Base-by-base conservation (phyloP, 2,329 filamentous ascomycete species). In the Colletotrichum aenigma region DNA sequence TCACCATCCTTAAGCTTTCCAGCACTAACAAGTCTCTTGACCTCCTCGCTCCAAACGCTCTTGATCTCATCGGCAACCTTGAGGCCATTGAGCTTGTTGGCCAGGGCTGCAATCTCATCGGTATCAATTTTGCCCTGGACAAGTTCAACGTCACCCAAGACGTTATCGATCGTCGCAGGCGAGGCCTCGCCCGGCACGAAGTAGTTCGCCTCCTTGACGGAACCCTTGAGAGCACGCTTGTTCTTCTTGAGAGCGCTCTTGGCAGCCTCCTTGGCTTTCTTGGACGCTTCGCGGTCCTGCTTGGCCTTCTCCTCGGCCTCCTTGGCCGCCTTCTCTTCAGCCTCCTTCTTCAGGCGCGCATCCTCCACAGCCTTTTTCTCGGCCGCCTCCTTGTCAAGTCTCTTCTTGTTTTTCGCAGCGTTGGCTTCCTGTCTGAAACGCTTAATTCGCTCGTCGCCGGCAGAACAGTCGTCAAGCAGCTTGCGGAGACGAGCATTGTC, bases 231-330 rank as follows among this genome's bases (percentile, higher is more conserved):
- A 64, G 98, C 94, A 89, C 97, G 95, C 92, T 98, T 98, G 92
- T 99, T 99, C 94, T 99, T 99, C 94, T 99, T 99, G 82, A 97
- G 94, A 16, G 97, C 97, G 83, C 96, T 98, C 93, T 99, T 99
- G 74, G 97, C 97, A 3, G 96, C 96, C 87, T 99, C 97, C 90
- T 98, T 99, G 76, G 94, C 94, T 91, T 99, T 99, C 92, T 98
- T 99, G 82, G 88, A 88, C 78, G 94, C 91, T 80, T 96, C 96
- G 80, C 94, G 94, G 74, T 95, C 93, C 7, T 90, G 91, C 91
- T 98, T 98, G 78, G 96, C 95, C 56, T 93, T 90, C 80, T 94
- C 95, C 85, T 98, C 97, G 18, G 95, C 95, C 78, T 97, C 96
- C 84, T 94, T 95, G 79, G 93, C 92, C 61, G 93, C 91, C 85